Base-by-base conservation (phyloP, 192 early-diverging fungal genomes). In the Gamsiella multidivaricata region DNA sequence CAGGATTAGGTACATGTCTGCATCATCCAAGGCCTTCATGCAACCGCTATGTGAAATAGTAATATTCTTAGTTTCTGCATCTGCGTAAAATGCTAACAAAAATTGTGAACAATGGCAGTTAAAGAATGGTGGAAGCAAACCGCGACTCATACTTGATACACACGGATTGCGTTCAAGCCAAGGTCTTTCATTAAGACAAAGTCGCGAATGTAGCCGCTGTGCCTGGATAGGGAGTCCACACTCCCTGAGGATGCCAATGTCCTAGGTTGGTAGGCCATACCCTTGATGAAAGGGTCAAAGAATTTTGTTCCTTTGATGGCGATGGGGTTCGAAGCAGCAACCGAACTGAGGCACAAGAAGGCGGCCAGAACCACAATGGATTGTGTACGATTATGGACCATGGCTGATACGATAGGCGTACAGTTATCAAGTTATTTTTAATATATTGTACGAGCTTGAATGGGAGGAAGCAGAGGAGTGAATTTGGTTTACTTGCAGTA, bases 271-370 rank as follows among this genome's bases (percentile, higher is more conserved):
- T 93, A 93, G n/a, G 84, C 89, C 8, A 92, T 82, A 58, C 89
- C 90, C 81, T 91, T 91, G 80, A 91, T 82, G 56, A 89, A 91
- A 34, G 85, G 85, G 70, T 93, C 85, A 70, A 92, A 93, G 59
- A 87, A 88, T 75, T 91, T 92, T 69, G 83, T 80, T 49, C 89
- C 89, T 62, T 92, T 92, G 74, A 89, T 86, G 26, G 71, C 80
- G 52, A 93, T 82, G 22, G 87, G 85, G 69, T 90, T 87, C 52
- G 90, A 70, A 28, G 85, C 82, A 3, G 18, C 17, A 6, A 9
- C 60, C 3, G 45, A 41, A 22, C 43, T 47, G 32, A 76, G 15
- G 39, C 39, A 37, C 15, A 62, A 18, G 2, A 36, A 23, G 18
- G 34, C 45, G n/a, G 37, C 33, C 12, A 61, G 32, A 37, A 33